Base-by-base conservation (phyloP, 805 yeast species). In the Wickerhamomyces bovis region DNA sequence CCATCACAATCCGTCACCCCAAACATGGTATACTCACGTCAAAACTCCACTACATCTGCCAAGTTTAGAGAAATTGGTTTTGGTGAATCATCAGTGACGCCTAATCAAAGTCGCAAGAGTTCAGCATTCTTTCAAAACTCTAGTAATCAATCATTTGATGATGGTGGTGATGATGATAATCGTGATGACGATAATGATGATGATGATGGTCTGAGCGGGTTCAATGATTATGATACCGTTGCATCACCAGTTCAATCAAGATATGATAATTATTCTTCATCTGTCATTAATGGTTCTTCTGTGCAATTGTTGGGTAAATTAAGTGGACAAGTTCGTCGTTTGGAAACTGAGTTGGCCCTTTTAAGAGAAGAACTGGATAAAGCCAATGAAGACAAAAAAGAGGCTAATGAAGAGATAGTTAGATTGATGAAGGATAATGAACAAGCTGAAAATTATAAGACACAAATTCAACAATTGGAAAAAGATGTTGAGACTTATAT, bases 291-390 rank as follows among this genome's bases (percentile, higher is more conserved):
- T 25, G 71, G 69, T 11, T 63, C 69, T 1, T 62, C 68, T 19
- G 73, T 83, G 39, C 96, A 85, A 59, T 62, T 87, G 44, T 76
- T 87, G 42, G 80, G 84, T 51, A 86, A 83, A 56, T 73, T 94
- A 72, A 81, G 90, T 41, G 68, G 86, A 0, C 87, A 81, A 43
- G 80, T 92, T 18, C 75, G 96, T 49, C 74, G 90, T 46, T 69
- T 92, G 38, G 96, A 92, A 61, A 76, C 85, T 23, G 97, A 94
- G 59, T 63, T 89, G 15, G 65, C 78, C 39, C 74, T 85, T 0
- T 66, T 81, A 44, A 76, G 72, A 51, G 89, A 84, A 40, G 89
- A 85, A 44, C 73, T 83, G 41, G 70, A 68, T 23, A 71, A 71
- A 46, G 62, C 85, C 19, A 62, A 66, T 3, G 60, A 55, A 4